These are phyloP conservation scores for Ministeria vibrans DNA, from an alignment of 78 protist species.

Conservation along the genomic window DNA sequence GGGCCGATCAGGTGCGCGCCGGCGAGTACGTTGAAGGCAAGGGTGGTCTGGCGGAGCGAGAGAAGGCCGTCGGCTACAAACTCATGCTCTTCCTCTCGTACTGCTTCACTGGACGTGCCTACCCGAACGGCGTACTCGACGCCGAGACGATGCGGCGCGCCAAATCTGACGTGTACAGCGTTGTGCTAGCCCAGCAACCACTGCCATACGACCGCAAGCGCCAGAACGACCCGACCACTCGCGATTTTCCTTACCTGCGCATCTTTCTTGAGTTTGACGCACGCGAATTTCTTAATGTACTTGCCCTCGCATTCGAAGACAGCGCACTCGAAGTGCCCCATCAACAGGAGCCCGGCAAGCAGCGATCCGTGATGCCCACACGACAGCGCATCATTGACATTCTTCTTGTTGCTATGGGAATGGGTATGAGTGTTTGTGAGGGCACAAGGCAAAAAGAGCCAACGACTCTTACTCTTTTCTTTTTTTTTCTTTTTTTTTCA, in stretches of 20 bases:
- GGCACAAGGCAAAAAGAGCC: too few species aligned
- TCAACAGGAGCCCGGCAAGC: neutral
- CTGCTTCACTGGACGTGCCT: conserved; percentile 38
- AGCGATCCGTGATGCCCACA: neutral
- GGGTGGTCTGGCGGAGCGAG: neutral
- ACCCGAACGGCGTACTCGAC: conserved; percentile 36
- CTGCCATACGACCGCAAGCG: neutral
- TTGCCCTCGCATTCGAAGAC: neutral
- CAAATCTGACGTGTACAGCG: neutral
- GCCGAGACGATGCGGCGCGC: neutral
- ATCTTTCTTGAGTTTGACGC: neutral
- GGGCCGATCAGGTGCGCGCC: neutral
- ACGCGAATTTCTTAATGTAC: conserved; percentile 1
- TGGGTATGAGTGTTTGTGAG: too few species aligned
- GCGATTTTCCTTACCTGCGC: conserved; percentile 1
- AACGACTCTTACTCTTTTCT: too few species aligned
- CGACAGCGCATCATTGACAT: neutral
- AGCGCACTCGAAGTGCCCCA: neutral
- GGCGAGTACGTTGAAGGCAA: neutral
- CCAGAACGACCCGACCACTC: neutral
- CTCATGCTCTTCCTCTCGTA: conserved; percentile 26
- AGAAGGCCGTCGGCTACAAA: conserved; percentile 16
- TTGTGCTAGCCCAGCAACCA: neutral
- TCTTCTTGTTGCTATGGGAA: too few species aligned
- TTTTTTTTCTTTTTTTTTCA: too few species aligned